These are phyloP conservation scores for Talaromyces funiculosus DNA, from an alignment of 2,329 filamentous ascomycete genomes.

Conservation along the genomic window DNA sequence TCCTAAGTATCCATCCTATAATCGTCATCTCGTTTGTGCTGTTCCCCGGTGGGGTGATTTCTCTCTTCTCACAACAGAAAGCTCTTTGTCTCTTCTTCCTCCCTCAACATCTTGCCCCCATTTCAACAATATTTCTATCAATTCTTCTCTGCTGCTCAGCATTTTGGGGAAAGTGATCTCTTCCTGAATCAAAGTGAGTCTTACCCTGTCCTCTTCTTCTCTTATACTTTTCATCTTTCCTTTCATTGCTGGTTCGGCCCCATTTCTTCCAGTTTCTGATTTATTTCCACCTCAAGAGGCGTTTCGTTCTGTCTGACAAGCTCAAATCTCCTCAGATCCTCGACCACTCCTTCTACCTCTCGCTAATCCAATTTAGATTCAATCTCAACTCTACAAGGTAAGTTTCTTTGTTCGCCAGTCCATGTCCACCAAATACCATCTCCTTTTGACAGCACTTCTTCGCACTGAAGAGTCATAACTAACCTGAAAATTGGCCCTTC, in stretches of 20 bases:
- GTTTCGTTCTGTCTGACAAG: neutral
- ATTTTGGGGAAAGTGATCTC: neutral
- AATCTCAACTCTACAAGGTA: neutral
- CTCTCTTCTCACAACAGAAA: neutral
- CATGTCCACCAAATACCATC: neutral
- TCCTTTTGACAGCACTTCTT: neutral
- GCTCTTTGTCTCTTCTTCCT: neutral
- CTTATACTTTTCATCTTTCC: neutral
- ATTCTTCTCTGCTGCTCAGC: neutral
- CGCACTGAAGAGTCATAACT: neutral
- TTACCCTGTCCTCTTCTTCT: neutral
- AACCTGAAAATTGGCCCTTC: neutral
- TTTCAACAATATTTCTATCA: neutral
- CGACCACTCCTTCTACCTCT: neutral
- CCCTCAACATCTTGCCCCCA: neutral
- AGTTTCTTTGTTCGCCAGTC: neutral
- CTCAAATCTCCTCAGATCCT: neutral
- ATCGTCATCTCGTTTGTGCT: neutral
- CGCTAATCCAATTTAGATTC: neutral
- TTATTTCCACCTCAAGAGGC: neutral
- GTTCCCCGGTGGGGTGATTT: neutral
- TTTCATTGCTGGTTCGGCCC: neutral
- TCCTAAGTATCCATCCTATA: no score
- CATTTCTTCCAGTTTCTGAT: neutral
- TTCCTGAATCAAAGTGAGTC: neutral